Conservation (phyloP, 75 land plant genomes). For the Cryptomeria japonica region DNA sequence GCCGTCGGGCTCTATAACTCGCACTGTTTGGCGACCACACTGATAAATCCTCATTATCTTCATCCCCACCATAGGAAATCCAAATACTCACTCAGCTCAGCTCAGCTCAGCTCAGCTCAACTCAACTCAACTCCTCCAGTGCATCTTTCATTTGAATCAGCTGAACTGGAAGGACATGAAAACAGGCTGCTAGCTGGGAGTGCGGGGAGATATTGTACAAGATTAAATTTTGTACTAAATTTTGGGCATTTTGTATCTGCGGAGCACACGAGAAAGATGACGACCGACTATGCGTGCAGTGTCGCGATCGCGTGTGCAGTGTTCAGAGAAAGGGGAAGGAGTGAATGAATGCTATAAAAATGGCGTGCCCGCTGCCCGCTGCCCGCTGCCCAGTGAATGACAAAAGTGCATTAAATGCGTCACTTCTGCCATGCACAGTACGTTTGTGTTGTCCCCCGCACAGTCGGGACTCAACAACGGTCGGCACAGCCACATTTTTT, state of each 20-base stretch:
- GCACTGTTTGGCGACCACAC: constrained; percentile 8
- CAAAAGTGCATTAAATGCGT: background rate
- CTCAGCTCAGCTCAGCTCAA: no score
- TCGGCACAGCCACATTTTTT: background rate
- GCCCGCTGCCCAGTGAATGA: background rate
- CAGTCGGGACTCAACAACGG: background rate
- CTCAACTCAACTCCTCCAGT: no score
- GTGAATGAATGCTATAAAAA: no score
- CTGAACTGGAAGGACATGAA: background rate
- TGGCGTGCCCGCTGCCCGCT: no score
- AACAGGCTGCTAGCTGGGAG: background rate
- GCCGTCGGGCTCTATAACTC: constrained; percentile 9
- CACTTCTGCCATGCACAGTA: background rate
- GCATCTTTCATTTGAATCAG: background rate
- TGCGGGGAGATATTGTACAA: no score
- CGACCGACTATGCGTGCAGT: background rate
- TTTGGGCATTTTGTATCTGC: background rate
- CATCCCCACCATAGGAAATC: background rate
- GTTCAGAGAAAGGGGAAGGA: background rate
- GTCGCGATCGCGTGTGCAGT: background rate
- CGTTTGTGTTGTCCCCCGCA: background rate
- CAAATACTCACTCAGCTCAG: no score
- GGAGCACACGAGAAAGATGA: no score
- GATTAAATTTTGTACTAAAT: background rate
- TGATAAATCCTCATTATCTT: background rate